phyloP scores from a whole-genome alignment of 139 green algal genomes.

The Tetradesmus obliquus region DNA sequence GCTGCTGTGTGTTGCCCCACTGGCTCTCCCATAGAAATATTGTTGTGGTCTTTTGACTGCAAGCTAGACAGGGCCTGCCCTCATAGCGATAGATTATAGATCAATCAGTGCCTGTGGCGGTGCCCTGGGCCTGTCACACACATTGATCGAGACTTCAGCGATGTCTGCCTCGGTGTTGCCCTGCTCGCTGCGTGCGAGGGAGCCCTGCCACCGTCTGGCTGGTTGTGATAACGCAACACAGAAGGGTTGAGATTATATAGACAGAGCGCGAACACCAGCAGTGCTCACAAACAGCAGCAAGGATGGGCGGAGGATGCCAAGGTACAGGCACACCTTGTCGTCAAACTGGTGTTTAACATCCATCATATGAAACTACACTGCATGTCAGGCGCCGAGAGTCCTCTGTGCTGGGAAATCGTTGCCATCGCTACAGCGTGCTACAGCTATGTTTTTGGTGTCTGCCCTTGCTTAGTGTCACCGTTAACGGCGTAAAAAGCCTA shows the following conservation, averaged over 20 bases:
- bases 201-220: neutral
- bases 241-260: neutral
- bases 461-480: neutral
- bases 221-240: neutral
- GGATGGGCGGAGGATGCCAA: neutral
- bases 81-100: neutral
- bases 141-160: neutral
- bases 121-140: neutral
- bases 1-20: neutral
- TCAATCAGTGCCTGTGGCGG: neutral
- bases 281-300: slow-evolving; percentile 2
- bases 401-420: neutral
- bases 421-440: neutral
- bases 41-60: slow-evolving; percentile 15
- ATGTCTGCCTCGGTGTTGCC: neutral
- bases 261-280: neutral
- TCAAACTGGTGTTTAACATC: neutral
- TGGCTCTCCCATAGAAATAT: slow-evolving; percentile 10
- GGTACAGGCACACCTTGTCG: neutral
- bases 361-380: neutral
- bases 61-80: neutral
- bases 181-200: neutral
- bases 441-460: neutral
- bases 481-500: neutral
- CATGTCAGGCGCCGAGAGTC: neutral